Conservation (phyloP, 768 basidiomycete genomes). For the Boletus tylopilopsis region DNA sequence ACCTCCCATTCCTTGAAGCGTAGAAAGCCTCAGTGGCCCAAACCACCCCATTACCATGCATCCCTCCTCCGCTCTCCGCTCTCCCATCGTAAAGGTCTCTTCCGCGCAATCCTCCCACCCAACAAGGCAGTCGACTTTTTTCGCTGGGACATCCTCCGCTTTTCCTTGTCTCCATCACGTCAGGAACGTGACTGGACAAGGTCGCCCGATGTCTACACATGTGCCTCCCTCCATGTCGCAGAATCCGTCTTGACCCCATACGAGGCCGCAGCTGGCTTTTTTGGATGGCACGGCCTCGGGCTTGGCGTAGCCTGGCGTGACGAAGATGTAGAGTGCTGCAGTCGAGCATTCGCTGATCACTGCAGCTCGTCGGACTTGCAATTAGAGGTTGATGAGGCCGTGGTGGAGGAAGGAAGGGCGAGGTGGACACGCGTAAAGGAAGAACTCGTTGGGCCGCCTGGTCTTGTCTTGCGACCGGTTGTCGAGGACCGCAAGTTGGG, state of each 20-base stretch:
- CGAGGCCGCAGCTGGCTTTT: constrained; percentile 28
- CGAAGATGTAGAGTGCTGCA: background rate
- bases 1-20: constrained; percentile 6
- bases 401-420: constrained; percentile 24
- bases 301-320: constrained; percentile 3
- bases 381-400: constrained; percentile 16
- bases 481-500: background rate
- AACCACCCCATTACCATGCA: constrained; percentile 28
- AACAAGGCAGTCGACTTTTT: constrained; percentile 25
- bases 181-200: background rate
- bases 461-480: constrained; percentile 6
- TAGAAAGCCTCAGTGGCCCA: constrained; percentile 19
- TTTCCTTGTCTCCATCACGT: background rate
- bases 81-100: constrained; percentile 24
- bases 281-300: constrained; percentile 27
- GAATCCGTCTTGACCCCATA: constrained; percentile 23
- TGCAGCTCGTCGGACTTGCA: constrained; percentile 1
- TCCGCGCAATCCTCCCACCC: constrained; percentile 19
- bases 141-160: constrained; percentile 17
- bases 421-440: constrained; percentile 16
- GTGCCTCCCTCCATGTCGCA: constrained; percentile 9
- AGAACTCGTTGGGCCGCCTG: constrained; percentile 21
- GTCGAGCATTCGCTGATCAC: background rate
- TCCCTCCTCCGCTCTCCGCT: constrained; percentile 26
- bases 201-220: background rate